A percentile compares a stretch with the other conserved stretches of the same genome.
phyloP scores from a whole-genome alignment of 2,329 filamentous ascomycete species.

The Talaromyces funiculosus region DNA sequence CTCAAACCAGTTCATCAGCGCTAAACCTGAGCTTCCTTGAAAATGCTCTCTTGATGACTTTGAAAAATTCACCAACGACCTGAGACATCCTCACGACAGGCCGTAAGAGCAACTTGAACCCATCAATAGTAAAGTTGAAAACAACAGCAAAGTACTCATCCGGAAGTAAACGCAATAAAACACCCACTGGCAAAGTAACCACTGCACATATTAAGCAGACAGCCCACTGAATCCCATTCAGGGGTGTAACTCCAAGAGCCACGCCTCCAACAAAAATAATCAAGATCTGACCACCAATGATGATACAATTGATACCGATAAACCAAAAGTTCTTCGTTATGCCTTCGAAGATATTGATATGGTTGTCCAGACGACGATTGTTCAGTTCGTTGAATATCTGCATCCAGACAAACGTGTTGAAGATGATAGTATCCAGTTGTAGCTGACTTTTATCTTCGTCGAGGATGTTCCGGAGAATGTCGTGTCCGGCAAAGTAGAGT shows the following conservation, averaged over 20 bases:
- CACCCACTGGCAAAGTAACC: slow-evolving; percentile 77
- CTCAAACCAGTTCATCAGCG: not conserved
- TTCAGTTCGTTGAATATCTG: slow-evolving; percentile 99
- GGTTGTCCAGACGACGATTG: slow-evolving; percentile 89
- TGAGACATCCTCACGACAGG: not conserved
- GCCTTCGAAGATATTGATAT: slow-evolving; percentile 92
- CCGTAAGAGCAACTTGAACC: not conserved
- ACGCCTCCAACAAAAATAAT: slow-evolving; percentile 81
- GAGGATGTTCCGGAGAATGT: slow-evolving; percentile 49
- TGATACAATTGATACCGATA: slow-evolving; percentile 74
- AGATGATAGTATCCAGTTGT: slow-evolving; percentile 74
- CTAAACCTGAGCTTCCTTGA: not conserved
- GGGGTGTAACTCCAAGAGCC: slow-evolving; percentile 68
- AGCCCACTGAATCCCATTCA: slow-evolving; percentile 76
- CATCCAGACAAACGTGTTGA: slow-evolving; percentile 99
- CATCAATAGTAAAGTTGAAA: not conserved
- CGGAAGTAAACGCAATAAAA: slow-evolving; percentile 75
- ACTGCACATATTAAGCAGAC: slow-evolving; percentile 78
- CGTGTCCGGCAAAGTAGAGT: slow-evolving; percentile 66
- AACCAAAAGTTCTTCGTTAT: slow-evolving; percentile 84
- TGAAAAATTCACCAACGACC: not conserved
- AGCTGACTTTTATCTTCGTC: slow-evolving; percentile 31
- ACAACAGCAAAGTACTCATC: slow-evolving; percentile 41
- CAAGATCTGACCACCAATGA: slow-evolving; percentile 82
- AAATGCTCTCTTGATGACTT: not conserved